A percentile compares a stretch with the other conserved stretches of the same genome.
Conservation (phyloP, 805 yeast species). For the Ogataea pilisensis region DNA sequence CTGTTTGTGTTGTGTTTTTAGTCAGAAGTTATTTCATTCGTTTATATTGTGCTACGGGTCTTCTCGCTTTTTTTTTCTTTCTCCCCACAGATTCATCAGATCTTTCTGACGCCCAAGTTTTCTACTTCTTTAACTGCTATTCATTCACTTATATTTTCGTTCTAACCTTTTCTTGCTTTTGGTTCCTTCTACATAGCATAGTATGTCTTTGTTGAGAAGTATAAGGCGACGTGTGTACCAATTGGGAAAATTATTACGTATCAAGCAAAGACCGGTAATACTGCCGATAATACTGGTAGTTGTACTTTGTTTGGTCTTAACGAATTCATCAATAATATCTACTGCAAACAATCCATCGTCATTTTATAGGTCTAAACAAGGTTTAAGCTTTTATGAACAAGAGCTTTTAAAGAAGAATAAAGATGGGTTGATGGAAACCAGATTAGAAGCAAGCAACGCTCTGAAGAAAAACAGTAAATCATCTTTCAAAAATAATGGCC, state of each 20-base stretch:
- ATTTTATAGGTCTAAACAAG: neutral
- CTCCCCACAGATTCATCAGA: too few species aligned
- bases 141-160: too few species aligned
- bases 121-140: too few species aligned
- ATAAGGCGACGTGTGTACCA: neutral
- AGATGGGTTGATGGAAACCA: constrained; percentile 4
- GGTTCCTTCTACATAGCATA: neutral
- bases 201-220: neutral
- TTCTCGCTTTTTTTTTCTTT: too few species aligned
- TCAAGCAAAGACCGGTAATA: neutral
- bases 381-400: constrained; percentile 19
- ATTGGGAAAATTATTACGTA: neutral
- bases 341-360: neutral
- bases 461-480: neutral
- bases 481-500: neutral
- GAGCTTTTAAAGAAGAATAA: constrained; percentile 10
- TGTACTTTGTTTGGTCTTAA: neutral
- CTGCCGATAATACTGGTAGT: neutral
- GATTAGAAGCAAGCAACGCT: constrained; percentile 3
- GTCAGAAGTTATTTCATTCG: too few species aligned
- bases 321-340: neutral
- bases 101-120: too few species aligned
- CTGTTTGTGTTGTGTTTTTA: too few species aligned
- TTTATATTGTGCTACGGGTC: too few species aligned
- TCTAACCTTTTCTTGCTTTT: too few species aligned